Conservation (phyloP, 2,329 filamentous ascomycete species). For the Coleophoma crateriformis region DNA sequence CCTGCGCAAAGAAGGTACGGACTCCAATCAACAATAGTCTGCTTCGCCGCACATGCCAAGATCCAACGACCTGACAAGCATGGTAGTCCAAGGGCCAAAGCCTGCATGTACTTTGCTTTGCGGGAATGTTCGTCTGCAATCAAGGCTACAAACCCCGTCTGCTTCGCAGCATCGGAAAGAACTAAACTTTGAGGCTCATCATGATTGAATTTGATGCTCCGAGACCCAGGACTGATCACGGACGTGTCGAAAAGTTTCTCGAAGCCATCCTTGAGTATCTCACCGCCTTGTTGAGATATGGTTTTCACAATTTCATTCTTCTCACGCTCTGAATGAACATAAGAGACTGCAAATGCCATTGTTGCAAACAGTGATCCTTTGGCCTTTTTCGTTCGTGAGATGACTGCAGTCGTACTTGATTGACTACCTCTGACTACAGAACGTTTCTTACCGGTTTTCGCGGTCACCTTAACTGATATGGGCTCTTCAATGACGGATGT, state of each 20-base stretch:
- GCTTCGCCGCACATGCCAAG: slow-evolving; percentile 59
- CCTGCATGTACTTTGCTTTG: slow-evolving; percentile 90
- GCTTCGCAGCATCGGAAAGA: slow-evolving; percentile 45
- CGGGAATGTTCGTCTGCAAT: slow-evolving; percentile 83
- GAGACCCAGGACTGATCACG: slow-evolving; percentile 7
- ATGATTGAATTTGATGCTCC: slow-evolving; percentile 1
- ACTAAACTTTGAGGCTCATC: slow-evolving; percentile 34
- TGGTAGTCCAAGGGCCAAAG: slow-evolving; percentile 81
- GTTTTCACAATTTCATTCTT: slow-evolving; percentile 52
- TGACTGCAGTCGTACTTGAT: neutral
- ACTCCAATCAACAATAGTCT: slow-evolving; percentile 64
- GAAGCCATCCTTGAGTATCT: slow-evolving; percentile 69
- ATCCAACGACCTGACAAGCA: slow-evolving; percentile 83
- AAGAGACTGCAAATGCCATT: slow-evolving; percentile 87
- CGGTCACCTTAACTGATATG: neutral
- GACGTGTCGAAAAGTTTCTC: slow-evolving; percentile 65
- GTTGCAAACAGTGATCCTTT: slow-evolving; percentile 55
- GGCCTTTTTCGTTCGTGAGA: neutral
- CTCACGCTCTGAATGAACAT: slow-evolving; percentile 47
- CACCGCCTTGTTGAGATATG: slow-evolving; percentile 68
- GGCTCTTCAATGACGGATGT: neutral
- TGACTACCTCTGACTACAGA: slow-evolving; percentile 6
- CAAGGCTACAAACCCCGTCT: slow-evolving; percentile 73
- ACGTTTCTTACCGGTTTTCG: neutral
- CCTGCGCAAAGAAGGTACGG: slow-evolving; percentile 84